Conservation (phyloP, 352 stramenopile species). For the Phytophthora citricola region DNA sequence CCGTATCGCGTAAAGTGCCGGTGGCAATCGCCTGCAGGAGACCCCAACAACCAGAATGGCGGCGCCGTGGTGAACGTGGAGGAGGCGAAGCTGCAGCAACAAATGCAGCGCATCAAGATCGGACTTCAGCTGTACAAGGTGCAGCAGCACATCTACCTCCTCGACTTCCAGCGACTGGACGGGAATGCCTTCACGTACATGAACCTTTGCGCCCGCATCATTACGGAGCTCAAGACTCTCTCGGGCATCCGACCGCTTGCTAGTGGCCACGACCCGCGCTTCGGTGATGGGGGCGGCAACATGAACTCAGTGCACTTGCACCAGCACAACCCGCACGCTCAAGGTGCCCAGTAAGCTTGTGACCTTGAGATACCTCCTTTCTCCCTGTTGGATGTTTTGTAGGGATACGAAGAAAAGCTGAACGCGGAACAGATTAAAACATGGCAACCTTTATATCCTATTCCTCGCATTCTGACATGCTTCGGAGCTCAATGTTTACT, state of each 20-base stretch:
- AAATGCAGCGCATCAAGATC: conserved; percentile 92
- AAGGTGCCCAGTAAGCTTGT: conserved; percentile 25
- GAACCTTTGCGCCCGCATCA: conserved; percentile 98
- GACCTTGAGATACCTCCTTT: conserved; percentile 8
- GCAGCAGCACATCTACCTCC: conserved; percentile 99
- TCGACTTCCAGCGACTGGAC: conserved; percentile 97
- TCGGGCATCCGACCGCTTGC: conserved; percentile 71
- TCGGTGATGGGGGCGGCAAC: conserved; percentile 52
- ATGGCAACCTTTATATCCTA: conserved; percentile 23
- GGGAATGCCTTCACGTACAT: conserved; percentile 99
- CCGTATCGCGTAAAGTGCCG: conserved; percentile 98
- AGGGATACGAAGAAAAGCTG: conserved; percentile 18
- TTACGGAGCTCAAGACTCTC: conserved; percentile 99
- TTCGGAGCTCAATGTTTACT: conserved; percentile 28
- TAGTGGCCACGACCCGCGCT: conserved; percentile 59
- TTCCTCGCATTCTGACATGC: conserved; percentile 19
- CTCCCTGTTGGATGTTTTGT: conserved; percentile 29
- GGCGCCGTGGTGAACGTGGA: conserved; percentile 32
- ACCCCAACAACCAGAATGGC: conserved; percentile 26
- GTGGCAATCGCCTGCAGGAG: conserved; percentile 85
- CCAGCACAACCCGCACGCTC: conserved; percentile 42
- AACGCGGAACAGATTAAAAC: conserved; percentile 24
- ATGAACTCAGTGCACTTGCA: conserved; percentile 64
- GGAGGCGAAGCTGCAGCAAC: conserved; percentile 38
- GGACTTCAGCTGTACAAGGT: conserved; percentile 97